Evolutionary conservation across 176 grass and related monocot species (phyloP).

Genomic region (Lolium multiflorum): DNA sequence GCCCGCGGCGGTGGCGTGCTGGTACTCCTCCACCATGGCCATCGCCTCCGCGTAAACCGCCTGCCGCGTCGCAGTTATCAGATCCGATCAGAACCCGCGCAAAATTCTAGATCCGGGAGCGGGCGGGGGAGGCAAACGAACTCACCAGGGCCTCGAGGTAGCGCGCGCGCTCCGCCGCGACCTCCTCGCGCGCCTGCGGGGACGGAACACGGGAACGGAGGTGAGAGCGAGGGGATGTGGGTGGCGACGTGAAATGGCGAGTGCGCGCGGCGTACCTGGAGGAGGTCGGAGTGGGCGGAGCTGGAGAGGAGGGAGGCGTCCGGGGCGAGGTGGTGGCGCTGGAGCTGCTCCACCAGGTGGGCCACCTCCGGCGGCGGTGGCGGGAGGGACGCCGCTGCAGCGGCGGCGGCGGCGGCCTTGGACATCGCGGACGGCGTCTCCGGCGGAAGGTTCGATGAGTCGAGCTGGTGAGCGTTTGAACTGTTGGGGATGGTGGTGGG

Average conservation of each 20-base stretch:
- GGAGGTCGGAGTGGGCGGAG: slow-evolving; percentile 76
- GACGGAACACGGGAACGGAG: background rate
- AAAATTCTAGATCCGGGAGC: slow-evolving; percentile 37
- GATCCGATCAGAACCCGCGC: slow-evolving; percentile 38
- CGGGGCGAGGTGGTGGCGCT: slow-evolving; percentile 90
- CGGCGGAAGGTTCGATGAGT: background rate
- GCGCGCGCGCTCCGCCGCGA: slow-evolving; percentile 70
- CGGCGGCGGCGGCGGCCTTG: slow-evolving; percentile 51
- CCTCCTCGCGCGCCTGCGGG: slow-evolving; percentile 85
- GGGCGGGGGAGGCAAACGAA: background rate
- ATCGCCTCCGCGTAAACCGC: slow-evolving; percentile 87
- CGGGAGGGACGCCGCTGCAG: slow-evolving; percentile 56
- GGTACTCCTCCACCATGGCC: slow-evolving; percentile 91
- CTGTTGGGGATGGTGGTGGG: background rate
- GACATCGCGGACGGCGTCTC: slow-evolving; percentile 56
- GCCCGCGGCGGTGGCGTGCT: slow-evolving; percentile 57
- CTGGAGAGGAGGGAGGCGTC: slow-evolving; percentile 90
- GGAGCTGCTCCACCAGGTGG: slow-evolving; percentile 85
- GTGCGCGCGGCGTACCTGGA: slow-evolving; percentile 53
- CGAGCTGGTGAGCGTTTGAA: slow-evolving; percentile 21
- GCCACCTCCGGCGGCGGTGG: slow-evolving; percentile 74
- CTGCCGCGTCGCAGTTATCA: slow-evolving; percentile 10
- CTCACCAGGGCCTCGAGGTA: slow-evolving; percentile 93
- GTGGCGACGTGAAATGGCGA: background rate
- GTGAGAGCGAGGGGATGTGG: background rate